These are phyloP conservation scores for Poronia punctata DNA, from an alignment of 495 filamentous ascomycete species.

Conservation along the genomic window DNA sequence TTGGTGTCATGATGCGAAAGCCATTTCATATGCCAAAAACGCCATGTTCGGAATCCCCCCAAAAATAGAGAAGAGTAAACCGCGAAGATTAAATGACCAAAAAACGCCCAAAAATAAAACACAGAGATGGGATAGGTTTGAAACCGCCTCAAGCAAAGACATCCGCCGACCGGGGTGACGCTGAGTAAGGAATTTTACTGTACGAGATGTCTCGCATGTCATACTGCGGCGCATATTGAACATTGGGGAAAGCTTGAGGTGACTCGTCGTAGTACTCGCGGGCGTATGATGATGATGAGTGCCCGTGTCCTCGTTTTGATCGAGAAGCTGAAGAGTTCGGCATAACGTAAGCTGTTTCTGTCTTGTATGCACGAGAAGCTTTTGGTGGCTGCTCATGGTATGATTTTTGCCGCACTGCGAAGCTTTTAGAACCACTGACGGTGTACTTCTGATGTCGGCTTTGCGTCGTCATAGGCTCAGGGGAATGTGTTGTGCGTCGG, in stretches of 20 bases:
- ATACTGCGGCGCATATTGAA: slow-evolving; percentile 15
- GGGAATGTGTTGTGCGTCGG: slow-evolving; percentile 21
- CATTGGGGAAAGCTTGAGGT: slow-evolving; percentile 10
- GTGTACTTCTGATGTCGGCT: slow-evolving; percentile 13
- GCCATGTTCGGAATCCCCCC: slow-evolving; percentile 12
- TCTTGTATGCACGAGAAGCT: slow-evolving; percentile 16
- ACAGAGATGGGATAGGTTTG: slow-evolving; percentile 1
- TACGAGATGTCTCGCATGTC: slow-evolving; percentile 12
- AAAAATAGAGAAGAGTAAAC: slow-evolving; percentile 1
- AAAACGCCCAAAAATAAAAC: slow-evolving; percentile 10
- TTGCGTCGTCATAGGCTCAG: slow-evolving; percentile 12
- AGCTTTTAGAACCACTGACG: slow-evolving; percentile 7
- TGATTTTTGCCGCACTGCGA: slow-evolving; percentile 16
- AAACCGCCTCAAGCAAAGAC: neutral
- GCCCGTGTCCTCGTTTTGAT: slow-evolving; percentile 5
- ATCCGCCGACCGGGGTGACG: slow-evolving; percentile 3
- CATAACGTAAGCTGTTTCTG: slow-evolving; percentile 10
- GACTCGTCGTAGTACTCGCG: slow-evolving; percentile 14
- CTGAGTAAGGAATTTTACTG: slow-evolving; percentile 9
- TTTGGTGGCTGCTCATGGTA: slow-evolving; percentile 11
- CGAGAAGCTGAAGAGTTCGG: slow-evolving; percentile 21
- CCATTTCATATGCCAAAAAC: slow-evolving; percentile 14
- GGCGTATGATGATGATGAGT: slow-evolving; percentile 8
- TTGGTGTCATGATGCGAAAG: slow-evolving; percentile 12
- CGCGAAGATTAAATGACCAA: slow-evolving; percentile 2